A percentile compares a stretch with the other conserved stretches of the same genome.
phyloP scores from a whole-genome alignment of 371 early-diverging fungal genomes.

The Syncephalastrum sp. region DNA sequence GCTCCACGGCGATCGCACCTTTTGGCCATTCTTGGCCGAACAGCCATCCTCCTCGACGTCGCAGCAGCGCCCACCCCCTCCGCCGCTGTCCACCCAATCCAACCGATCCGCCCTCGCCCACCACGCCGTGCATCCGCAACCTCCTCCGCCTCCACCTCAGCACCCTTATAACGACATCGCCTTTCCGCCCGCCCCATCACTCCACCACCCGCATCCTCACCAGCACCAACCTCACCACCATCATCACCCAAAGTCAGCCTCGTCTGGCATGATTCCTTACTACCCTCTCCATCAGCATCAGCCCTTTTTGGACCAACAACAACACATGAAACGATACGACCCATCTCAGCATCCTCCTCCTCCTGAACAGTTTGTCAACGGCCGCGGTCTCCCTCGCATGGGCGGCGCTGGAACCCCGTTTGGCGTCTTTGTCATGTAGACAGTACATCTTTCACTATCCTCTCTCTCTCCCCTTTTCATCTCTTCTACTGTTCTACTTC shows the following conservation, averaged over 20 bases:
- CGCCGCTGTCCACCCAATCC: neutral
- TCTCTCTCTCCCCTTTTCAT: neutral
- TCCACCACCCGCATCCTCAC: too few species aligned
- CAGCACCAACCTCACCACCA: neutral
- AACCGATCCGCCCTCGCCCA: neutral
- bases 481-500: neutral
- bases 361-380: neutral
- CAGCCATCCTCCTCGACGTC: neutral
- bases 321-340: constrained; percentile 3
- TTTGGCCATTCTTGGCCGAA: neutral
- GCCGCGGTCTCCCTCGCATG: constrained; percentile 1
- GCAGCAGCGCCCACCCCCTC: neutral
- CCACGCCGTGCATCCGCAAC: neutral
- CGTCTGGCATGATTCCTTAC: neutral
- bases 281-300: constrained; percentile 5
- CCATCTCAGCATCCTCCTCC: constrained; percentile 1
- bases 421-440: constrained; percentile 15
- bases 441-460: neutral
- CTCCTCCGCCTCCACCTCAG: constrained; percentile 1
- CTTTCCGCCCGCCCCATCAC: neutral
- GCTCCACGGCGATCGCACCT: constrained; percentile 1
- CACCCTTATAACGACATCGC: neutral
- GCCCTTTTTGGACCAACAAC: constrained; percentile 1
- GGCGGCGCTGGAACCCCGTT: constrained; percentile 4
- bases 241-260: neutral